A percentile compares a stretch with the other conserved stretches of the same genome.
Conservation (phyloP, 441 rosid genomes). For the Sinapis alba region DNA sequence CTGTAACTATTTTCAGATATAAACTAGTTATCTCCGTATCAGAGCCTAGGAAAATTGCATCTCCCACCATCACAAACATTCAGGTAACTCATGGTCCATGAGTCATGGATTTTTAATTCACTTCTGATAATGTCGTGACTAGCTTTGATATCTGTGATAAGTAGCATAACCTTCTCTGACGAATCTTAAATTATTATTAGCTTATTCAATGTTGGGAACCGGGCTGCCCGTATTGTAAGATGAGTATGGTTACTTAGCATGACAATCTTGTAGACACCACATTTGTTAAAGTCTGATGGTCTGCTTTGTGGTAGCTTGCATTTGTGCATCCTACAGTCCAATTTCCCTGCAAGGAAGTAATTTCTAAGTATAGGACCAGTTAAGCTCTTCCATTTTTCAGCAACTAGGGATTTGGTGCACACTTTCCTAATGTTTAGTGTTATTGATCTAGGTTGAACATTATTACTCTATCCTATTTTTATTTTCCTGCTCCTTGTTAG, state of each 20-base stretch:
- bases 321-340: constrained; percentile 3
- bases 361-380: not conserved
- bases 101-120: not conserved
- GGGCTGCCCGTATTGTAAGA: constrained; percentile 22
- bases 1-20: constrained; percentile 52
- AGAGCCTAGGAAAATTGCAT: constrained; percentile 83
- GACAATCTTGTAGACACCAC: constrained; percentile 15
- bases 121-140: not conserved
- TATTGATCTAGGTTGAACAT: constrained; percentile 3
- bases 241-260: not conserved
- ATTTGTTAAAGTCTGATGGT: constrained; percentile 6
- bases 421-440: not conserved
- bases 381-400: constrained; percentile 4
- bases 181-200: not conserved
- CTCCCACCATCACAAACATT: constrained; percentile 81
- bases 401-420: constrained; percentile 15
- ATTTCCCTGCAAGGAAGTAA: not conserved
- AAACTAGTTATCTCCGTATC: constrained; percentile 81
- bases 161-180: not conserved
- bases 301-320: constrained; percentile 16
- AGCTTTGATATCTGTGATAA: constrained; percentile 3
- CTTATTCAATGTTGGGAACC: constrained; percentile 22
- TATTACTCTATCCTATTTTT: not conserved
- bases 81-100: constrained; percentile 65
- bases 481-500: not conserved